Conservation (phyloP, 768 basidiomycete genomes). For the Tulasnella sp. region DNA sequence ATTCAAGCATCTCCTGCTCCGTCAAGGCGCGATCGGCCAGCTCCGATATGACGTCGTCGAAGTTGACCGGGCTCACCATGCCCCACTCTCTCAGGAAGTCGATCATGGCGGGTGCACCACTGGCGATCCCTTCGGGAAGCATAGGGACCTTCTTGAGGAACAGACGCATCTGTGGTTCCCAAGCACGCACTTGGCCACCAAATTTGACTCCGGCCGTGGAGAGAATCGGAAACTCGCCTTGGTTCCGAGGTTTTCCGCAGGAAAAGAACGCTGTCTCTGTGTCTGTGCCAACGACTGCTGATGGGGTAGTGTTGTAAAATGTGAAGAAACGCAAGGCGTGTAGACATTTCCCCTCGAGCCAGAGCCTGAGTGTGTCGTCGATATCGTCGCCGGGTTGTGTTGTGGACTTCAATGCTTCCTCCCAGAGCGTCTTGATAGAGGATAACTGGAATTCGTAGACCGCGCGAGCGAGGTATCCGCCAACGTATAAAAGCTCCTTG, state of each 20-base stretch:
- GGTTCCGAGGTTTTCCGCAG: constrained; percentile 33
- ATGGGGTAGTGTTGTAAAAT: constrained; percentile 81
- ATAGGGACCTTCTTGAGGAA: constrained; percentile 76
- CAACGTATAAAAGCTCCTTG: constrained; percentile 72
- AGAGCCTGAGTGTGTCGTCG: constrained; percentile 23
- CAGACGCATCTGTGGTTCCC: constrained; percentile 52
- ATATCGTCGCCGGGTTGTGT: constrained; percentile 24
- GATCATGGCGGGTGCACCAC: constrained; percentile 50
- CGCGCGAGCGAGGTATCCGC: constrained; percentile 68
- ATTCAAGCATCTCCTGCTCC: constrained; percentile 66
- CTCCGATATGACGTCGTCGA: constrained; percentile 74
- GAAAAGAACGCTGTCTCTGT: constrained; percentile 74
- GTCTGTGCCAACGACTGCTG: constrained; percentile 56
- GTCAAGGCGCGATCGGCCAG: constrained; percentile 57
- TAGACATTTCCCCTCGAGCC: constrained; percentile 50
- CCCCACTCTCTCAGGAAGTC: constrained; percentile 47
- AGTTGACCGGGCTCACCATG: constrained; percentile 62
- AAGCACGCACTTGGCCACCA: constrained; percentile 58
- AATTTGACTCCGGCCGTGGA: constrained; percentile 63
- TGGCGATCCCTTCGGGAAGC: constrained; percentile 49
- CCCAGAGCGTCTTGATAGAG: constrained; percentile 51
- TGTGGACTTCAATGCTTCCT: constrained; percentile 32
- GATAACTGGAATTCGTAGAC: constrained; percentile 79
- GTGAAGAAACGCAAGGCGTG: constrained; percentile 87
- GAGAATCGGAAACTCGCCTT: constrained; percentile 51